These are phyloP conservation scores for Albophoma yamanashiensis DNA, from an alignment of 2,329 filamentous ascomycete genomes.

Conservation along the genomic window DNA sequence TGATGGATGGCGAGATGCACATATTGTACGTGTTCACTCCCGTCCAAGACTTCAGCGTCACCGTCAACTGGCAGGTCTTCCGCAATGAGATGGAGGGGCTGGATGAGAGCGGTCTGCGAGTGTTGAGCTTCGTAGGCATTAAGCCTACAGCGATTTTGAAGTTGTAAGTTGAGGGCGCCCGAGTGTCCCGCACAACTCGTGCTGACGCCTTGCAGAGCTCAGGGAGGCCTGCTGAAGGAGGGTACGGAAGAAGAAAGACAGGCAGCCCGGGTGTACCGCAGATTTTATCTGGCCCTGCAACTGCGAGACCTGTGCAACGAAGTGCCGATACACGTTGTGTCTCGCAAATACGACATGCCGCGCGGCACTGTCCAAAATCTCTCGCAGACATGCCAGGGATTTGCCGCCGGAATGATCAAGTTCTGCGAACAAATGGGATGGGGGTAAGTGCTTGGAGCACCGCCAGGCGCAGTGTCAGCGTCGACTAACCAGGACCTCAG, in stretches of 20 bases:
- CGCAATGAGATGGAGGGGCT: slow-evolving; percentile 59
- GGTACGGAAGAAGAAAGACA: slow-evolving; percentile 49
- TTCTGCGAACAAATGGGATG: slow-evolving; percentile 71
- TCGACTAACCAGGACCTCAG: slow-evolving; percentile 22
- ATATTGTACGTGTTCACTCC: slow-evolving; percentile 70
- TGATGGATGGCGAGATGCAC: slow-evolving; percentile 75
- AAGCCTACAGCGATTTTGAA: slow-evolving; percentile 56
- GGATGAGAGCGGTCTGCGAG: slow-evolving; percentile 61
- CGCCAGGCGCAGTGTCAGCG: background rate
- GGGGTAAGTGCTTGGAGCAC: slow-evolving; percentile 33
- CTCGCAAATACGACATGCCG: slow-evolving; percentile 59
- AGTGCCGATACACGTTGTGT: slow-evolving; percentile 57
- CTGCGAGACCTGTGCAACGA: slow-evolving; percentile 74
- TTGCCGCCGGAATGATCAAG: slow-evolving; percentile 69
- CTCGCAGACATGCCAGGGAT: slow-evolving; percentile 66
- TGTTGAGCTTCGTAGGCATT: slow-evolving; percentile 57
- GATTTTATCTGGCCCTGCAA: slow-evolving; percentile 67
- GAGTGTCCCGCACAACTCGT: too few relatives aligned
- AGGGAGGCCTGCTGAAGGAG: slow-evolving; percentile 55
- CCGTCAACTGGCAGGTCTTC: slow-evolving; percentile 63
- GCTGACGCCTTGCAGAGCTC: slow-evolving; percentile 39
- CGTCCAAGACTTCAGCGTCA: slow-evolving; percentile 44
- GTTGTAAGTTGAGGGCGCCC: slow-evolving; percentile 37
- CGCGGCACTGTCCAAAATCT: slow-evolving; percentile 62
- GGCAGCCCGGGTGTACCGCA: slow-evolving; percentile 52